These are phyloP conservation scores for Backusella circina DNA, from an alignment of 192 early-diverging fungal genomes.

Conservation along the genomic window DNA sequence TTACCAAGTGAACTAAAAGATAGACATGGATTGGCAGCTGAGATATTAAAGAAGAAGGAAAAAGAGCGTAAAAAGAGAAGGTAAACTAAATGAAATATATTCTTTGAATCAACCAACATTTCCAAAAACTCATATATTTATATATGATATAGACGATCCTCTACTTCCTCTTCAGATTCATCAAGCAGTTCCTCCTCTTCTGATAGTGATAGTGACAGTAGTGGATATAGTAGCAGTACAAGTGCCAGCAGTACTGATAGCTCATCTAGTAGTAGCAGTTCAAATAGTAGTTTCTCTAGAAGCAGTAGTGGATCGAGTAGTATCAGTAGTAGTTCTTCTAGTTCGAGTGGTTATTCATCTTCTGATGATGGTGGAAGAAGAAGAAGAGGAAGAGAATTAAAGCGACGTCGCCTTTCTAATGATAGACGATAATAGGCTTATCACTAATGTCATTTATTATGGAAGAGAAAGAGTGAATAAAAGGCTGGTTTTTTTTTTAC, in stretches of 20 bases:
- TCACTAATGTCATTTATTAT: neutral
- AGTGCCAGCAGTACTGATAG: neutral
- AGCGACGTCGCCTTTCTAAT: neutral
- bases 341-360: neutral
- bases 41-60: constrained; percentile 43
- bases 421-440: neutral
- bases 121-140: neutral
- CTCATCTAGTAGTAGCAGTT: neutral
- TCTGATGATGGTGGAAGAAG: neutral
- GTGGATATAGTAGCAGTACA: neutral
- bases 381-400: neutral
- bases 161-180: constrained; percentile 15
- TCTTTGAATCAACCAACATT: neutral
- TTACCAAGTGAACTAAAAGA: constrained; percentile 42
- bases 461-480: neutral
- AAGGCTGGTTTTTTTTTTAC: no score
- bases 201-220: constrained; percentile 2
- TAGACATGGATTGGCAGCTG: constrained; percentile 44
- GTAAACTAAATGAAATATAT: neutral
- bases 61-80: constrained; percentile 30
- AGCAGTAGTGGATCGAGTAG: constrained; percentile 18
- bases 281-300: constrained; percentile 19
- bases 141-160: neutral
- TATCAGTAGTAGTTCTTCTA: neutral
- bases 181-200: constrained; percentile 6